Base-by-base conservation (phyloP, 164 flowering plant genomes). In the Chloranthus sessilifolius region DNA sequence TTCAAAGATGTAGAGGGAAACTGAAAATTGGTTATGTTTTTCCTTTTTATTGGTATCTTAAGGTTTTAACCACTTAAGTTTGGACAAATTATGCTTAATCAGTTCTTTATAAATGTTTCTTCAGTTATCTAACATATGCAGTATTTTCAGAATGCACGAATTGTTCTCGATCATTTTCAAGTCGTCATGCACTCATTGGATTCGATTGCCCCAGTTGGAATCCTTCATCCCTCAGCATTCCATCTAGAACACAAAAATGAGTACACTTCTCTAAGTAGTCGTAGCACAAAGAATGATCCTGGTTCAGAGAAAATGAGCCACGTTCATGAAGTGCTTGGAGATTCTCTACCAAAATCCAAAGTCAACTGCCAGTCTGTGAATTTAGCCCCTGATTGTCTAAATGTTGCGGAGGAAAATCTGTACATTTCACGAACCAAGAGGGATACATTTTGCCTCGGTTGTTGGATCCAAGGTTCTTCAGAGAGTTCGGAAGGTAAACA, bases 181-280 rank as follows among this genome's bases (percentile, higher is more conserved):
- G 63, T 82, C 55, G 61, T 84, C 3, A 71, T 80, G 49, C 95
- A 92, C 68, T 85, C 96, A 29, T 42, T 85, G 47, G 91, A 81
- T 66, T 66, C 85, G 64, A 83, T 88, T 48, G 95, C 95, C 47
- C 85, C 98, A 23, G 95, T 82, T 38, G 98, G 87, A 19, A 70
- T 92, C 37, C 83, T 92, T 42, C 98, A 92, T 69, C 98, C 98
- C n/a, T 41, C 72, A 58, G 65, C 74, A 37, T 92, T 83, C 69
- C 96, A 86, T 68, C 68, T 85, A 67, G 88, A 85, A 62, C 53
- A 55, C 6, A 92, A 92, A 74, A 53, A 20, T 26, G 59, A 46
- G 5, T 24, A 58, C 19, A 25, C 14, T 30, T 43, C 57, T 41
- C 35, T 36, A 40, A 68, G 63, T 44, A 30, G 31, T 55, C 62